phyloP scores from a whole-genome alignment of 176 grass and related monocot genomes.

The Themeda triandra region DNA sequence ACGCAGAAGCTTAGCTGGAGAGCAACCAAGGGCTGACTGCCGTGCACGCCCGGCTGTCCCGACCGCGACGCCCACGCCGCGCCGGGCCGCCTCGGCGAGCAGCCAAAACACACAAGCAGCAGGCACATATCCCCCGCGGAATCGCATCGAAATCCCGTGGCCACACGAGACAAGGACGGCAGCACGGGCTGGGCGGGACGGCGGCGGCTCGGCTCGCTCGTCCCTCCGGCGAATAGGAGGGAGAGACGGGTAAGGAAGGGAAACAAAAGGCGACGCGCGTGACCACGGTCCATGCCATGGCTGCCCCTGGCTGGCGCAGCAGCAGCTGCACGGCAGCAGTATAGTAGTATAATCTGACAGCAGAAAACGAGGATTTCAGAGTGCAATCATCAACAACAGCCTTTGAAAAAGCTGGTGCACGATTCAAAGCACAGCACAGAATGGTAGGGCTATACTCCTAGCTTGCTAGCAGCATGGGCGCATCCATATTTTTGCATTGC shows the following conservation, averaged over 20 bases:
- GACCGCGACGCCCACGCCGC: constrained; percentile 19
- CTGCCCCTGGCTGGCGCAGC: not conserved
- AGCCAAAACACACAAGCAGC: not conserved
- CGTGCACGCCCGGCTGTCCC: constrained; percentile 30
- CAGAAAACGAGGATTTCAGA: not conserved
- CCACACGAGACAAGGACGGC: constrained; percentile 1
- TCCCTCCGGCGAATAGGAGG: not conserved
- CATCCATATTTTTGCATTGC: not conserved
- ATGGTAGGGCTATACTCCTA: not conserved
- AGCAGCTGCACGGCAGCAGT: not conserved
- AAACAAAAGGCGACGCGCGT: constrained; percentile 6
- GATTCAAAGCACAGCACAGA: not conserved
- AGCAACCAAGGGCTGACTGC: not conserved
- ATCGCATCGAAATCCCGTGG: not conserved
- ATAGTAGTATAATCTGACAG: not conserved
- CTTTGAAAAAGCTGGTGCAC: constrained; percentile 13
- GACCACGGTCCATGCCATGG: not conserved
- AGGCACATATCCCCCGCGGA: not conserved
- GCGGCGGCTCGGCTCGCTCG: not conserved
- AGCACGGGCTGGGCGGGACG: not conserved
- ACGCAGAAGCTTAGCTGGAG: constrained; percentile 12
- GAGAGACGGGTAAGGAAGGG: not conserved
- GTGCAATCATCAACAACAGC: constrained; percentile 15
- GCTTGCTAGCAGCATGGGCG: not conserved
- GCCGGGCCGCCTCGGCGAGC: not conserved